Conservation (phyloP, 805 yeast species). For the Metschnikowia lochheadii region DNA sequence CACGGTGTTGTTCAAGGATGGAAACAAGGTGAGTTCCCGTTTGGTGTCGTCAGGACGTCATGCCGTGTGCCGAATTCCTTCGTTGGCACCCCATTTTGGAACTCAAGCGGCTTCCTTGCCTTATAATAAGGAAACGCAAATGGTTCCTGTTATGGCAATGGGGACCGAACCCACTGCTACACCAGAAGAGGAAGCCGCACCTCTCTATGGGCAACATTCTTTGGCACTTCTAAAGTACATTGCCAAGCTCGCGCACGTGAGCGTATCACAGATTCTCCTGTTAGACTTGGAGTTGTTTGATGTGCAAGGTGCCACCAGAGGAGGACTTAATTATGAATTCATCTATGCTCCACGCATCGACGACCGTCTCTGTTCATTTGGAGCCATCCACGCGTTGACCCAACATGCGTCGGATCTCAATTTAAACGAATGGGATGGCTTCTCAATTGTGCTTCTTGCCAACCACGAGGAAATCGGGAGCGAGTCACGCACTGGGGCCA, state of each 20-base stretch:
- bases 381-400: conserved; percentile 32
- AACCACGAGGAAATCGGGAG: conserved; percentile 44
- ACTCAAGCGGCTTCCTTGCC: conserved; percentile 24
- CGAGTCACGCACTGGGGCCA: conserved; percentile 36
- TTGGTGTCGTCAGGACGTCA: conserved; percentile 32
- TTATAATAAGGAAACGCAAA: conserved; percentile 35
- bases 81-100: conserved; percentile 37
- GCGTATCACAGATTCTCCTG: conserved; percentile 24
- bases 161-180: conserved; percentile 18
- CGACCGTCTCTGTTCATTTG: conserved; percentile 39
- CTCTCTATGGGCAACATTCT: conserved; percentile 30
- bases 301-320: conserved; percentile 32
- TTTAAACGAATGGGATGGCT: conserved; percentile 24
- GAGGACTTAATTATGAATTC: conserved; percentile 36
- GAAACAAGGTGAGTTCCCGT: conserved; percentile 17
- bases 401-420: conserved; percentile 10
- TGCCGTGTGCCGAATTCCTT: conserved; percentile 38
- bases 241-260: conserved; percentile 20
- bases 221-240: conserved; percentile 31
- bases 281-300: conserved; percentile 38
- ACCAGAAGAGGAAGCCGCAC: conserved; percentile 25
- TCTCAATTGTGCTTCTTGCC: conserved; percentile 31
- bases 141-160: conserved; percentile 37
- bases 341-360: conserved; percentile 39
- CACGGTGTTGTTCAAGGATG: conserved; percentile 24